These are phyloP conservation scores for Cucumis sativus DNA, from an alignment of 306 rosid species.

Conservation along the genomic window Cucumber_9930_V3 NC_026656.2:4937501-4938000, in stretches of 20 bases:
- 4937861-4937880: constrained; percentile 15
- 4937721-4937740: not conserved
- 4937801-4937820: constrained; percentile 30
- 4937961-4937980: not conserved
- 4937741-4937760: not conserved
- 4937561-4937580: constrained; percentile 52
- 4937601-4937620: constrained; percentile 11
- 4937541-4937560: constrained; percentile 22
- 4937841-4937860: constrained; percentile 22
- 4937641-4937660: not conserved
- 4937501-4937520: constrained; percentile 44
- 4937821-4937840: constrained; percentile 27
- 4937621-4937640: constrained; percentile 2
- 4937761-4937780: not conserved
- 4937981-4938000: not conserved
- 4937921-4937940: not conserved
- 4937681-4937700: not conserved
- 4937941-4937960: not conserved
- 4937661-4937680: not conserved
- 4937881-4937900: not conserved
- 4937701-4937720: not conserved
- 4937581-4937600: constrained; percentile 13
- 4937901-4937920: not conserved
- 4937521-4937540: constrained; percentile 43
- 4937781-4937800: constrained; percentile 46